Evolutionary conservation across 768 basidiomycete genomes (phyloP).

Genomic region (Kwoniella heveanensis): DNA sequence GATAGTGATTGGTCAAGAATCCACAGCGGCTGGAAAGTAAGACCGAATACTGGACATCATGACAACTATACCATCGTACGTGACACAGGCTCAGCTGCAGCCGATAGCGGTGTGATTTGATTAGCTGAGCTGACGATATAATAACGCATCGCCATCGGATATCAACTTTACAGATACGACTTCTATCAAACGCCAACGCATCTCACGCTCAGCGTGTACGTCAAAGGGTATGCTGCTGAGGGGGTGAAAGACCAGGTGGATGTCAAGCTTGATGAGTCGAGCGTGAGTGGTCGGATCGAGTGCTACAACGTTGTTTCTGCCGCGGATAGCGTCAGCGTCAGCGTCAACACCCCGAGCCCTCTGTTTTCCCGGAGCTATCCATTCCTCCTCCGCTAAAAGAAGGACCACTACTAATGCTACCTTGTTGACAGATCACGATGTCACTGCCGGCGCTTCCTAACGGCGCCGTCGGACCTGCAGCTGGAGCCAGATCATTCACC

Average conservation of each 20-base stretch:
- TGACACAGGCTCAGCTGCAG: no score
- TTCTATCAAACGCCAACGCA: conserved; percentile 48
- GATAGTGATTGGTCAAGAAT: no score
- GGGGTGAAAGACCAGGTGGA: conserved; percentile 36
- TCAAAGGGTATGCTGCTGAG: conserved; percentile 37
- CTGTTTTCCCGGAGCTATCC: no score
- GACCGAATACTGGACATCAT: background rate
- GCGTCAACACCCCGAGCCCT: no score
- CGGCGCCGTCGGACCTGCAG: no score
- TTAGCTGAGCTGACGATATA: no score
- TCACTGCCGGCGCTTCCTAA: conserved; percentile 3
- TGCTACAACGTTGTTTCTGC: no score
- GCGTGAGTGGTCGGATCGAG: conserved; percentile 27
- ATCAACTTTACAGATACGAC: conserved; percentile 38
- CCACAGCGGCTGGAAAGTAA: no score
- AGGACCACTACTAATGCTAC: background rate
- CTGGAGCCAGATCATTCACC: conserved; percentile 66
- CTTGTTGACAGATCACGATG: conserved; percentile 4
- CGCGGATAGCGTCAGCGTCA: no score
- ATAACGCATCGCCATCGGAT: no score
- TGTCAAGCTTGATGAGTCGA: conserved; percentile 24
- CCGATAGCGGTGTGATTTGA: no score
- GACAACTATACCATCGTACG: background rate
- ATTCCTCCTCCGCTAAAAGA: no score
- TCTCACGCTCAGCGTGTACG: conserved; percentile 48